Evolutionary conservation across 2,329 filamentous ascomycete species (phyloP), one percentile per base, ranked within the genome.

Genomic region (Xylariaceae sp.): DNA sequence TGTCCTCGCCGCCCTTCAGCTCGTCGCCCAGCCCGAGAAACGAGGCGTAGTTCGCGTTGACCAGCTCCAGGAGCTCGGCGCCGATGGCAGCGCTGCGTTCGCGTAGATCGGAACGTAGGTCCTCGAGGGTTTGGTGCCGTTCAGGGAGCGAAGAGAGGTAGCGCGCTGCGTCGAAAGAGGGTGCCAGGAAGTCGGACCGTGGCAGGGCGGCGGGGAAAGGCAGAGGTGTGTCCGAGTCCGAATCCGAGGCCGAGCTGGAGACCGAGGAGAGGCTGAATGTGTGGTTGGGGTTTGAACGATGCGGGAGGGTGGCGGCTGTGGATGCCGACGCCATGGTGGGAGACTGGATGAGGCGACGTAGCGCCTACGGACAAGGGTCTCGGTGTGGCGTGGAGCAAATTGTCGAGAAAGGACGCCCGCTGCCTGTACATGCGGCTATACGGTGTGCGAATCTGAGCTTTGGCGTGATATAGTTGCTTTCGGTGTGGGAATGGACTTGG

Each of bases 41-140:
- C 49, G 92, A 87, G 42, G 90, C 86, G 67, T 99, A 97, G 69
- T 99, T 95, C 45, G 86, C 81, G 65, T 99, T 99, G 58, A 99
- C 94, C 7, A 99, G 81, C 71, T 96, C 92, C 15, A 99, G 77
- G 2, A 99, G 78, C 71, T 99, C 94, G 55, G 86, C 82, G 62
- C 85, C 88, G 53, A 99, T 85, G 17, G 86, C 79, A 59, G 88
- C 82, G 58, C 85, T 89, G 45, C 95, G 80, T 51, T 90, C 82
- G 40, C 91, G 85, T 14, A 99, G 77, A 63, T 99, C 95, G 5
- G 85, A 74, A 33, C 92, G 89, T 31, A 99, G 76, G 67, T 99
- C 94, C 66, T 96, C 91, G 42, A 99, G 87, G 0, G 92, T 96
- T 68, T 99, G 94, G 68, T 99, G 94, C 1, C 94, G 87, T 65